Base-by-base conservation (phyloP, 2,329 filamentous ascomycete species). In the Colletotrichum lupini region DNA sequence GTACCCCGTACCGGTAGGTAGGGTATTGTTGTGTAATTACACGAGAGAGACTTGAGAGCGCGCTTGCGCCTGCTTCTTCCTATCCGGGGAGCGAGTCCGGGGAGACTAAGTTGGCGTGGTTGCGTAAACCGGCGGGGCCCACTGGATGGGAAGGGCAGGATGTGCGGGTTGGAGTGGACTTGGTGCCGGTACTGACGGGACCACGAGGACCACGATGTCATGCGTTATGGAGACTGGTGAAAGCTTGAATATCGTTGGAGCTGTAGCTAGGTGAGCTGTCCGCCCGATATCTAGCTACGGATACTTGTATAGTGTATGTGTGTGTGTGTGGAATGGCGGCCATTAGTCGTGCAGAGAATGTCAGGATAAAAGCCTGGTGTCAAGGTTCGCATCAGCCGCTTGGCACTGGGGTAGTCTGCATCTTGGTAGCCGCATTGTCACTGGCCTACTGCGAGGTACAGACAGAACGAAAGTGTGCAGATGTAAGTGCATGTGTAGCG, bases 161-260 rank as follows among this genome's bases (percentile, higher is more conserved):
- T 64, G 24, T 42, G 59, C 67, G 32, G 59, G 24, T 55, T 53
- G 42, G 55, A 46, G 32, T 58, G 70, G 52, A 35, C 57, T 58
- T 14, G 65, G 53, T 58, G 58, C 42, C 42, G 59, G 69, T 53
- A 58, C 52, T 70, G 67, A 70, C 53, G 70, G 60, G 60, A 60
- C 67, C 70, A 73, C 66, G 70, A 58, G 16, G 70, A 60, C 46
- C 37, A 52, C 70, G 42, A 73, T 73, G 70, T 73, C 67, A 73
- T 73, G 60, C 42, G 60, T 22, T 22, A 65, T 49, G 70, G 70
- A 28, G 70, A 60, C 28, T 22, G 67, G 60, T 26, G 26, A 66
- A 73, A 70, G 70, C 70, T 73, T 73, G 60, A 69, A n/a, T 63
- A 16, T 49, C 24, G 14, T 28, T 16, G 19, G 11, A 46, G 30